Percentiles rank a stretch among this genome's conserved stretches.
Conservation (phyloP, 108 stramenopile species). For the Epithemia pelagica region DNA sequence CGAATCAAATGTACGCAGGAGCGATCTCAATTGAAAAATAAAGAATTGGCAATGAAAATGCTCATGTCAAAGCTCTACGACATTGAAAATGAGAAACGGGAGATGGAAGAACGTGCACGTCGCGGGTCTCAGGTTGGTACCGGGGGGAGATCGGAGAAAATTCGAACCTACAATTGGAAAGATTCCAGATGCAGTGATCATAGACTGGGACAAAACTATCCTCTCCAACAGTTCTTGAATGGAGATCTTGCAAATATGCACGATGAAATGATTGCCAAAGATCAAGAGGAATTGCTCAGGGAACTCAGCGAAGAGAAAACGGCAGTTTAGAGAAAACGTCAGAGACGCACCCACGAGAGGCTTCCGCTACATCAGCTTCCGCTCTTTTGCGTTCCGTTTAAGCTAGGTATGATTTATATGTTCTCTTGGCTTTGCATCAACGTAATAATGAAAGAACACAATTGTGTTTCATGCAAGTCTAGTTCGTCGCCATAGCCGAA, state of each 20-base stretch:
- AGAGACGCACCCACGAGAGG: no score
- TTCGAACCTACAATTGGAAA: slow-evolving; percentile 98
- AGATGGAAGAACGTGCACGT: slow-evolving; percentile 68
- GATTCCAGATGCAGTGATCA: slow-evolving; percentile 94
- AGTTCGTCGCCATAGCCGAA: background rate
- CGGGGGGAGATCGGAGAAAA: slow-evolving; percentile 91
- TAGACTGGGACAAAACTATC: slow-evolving; percentile 82
- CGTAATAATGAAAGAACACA: no score
- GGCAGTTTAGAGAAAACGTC: background rate
- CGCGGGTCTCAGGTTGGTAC: slow-evolving; percentile 88
- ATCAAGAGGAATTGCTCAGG: slow-evolving; percentile 76
- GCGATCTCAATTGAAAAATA: slow-evolving; percentile 93
- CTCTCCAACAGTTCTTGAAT: slow-evolving; percentile 60
- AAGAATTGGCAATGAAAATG: slow-evolving; percentile 91
- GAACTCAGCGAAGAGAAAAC: slow-evolving; percentile 5
- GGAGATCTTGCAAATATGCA: slow-evolving; percentile 77
- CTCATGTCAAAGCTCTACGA: slow-evolving; percentile 84
- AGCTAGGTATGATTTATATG: no score
- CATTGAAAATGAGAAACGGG: slow-evolving; percentile 79
- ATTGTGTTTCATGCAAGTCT: no score
- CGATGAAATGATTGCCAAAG: slow-evolving; percentile 67
- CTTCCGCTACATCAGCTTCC: no score
- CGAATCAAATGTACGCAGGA: slow-evolving; percentile 96
- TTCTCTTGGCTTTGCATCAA: no score
- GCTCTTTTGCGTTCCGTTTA: no score